Evolutionary conservation across 1,139 yeast genomes (phyloP).

Genomic region (Maudiozyma humilis): DNA sequence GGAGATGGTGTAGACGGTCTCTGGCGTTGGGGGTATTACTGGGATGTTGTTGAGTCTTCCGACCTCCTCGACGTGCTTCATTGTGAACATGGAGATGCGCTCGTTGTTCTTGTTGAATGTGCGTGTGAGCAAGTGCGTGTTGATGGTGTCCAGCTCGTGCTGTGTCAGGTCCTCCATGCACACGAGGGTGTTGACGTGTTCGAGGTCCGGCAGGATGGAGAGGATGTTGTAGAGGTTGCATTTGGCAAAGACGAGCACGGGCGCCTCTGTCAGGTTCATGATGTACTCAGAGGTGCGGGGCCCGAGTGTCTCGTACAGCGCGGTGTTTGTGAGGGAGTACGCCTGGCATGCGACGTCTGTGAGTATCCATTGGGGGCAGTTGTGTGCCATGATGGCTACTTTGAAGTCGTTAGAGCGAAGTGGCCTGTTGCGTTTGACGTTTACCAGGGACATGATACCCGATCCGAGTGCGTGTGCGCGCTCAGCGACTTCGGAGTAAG

Average conservation of each 20-base stretch:
- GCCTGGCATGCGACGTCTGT: constrained; percentile 52
- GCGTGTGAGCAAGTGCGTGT: constrained; percentile 18
- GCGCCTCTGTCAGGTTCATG: constrained; percentile 47
- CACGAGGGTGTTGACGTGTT: constrained; percentile 39
- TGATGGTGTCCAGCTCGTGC: constrained; percentile 28
- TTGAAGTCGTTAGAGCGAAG: constrained; percentile 36
- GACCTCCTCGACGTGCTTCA: constrained; percentile 45
- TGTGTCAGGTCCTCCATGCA: constrained; percentile 46
- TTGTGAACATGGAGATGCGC: constrained; percentile 35
- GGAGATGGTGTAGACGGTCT: constrained; percentile 54
- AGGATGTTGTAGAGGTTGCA: constrained; percentile 41
- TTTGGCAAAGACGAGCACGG: constrained; percentile 45
- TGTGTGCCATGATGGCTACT: constrained; percentile 49
- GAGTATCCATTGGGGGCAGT: constrained; percentile 52
- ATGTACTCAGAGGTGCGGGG: constrained; percentile 52
- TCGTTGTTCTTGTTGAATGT: constrained; percentile 18
- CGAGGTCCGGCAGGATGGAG: constrained; percentile 33
- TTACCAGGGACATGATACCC: constrained; percentile 53
- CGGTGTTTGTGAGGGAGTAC: constrained; percentile 47
- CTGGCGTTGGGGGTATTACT: constrained; percentile 44
- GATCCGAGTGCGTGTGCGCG: constrained; percentile 51
- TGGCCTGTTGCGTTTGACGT: constrained; percentile 31
- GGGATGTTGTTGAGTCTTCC: constrained; percentile 45
- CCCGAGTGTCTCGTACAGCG: constrained; percentile 59
- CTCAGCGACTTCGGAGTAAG: constrained; percentile 37